Evolutionary conservation across 2,329 filamentous ascomycete species (phyloP), one percentile per base, ranked within the genome.

Genomic region (Neonectria hederae): DNA sequence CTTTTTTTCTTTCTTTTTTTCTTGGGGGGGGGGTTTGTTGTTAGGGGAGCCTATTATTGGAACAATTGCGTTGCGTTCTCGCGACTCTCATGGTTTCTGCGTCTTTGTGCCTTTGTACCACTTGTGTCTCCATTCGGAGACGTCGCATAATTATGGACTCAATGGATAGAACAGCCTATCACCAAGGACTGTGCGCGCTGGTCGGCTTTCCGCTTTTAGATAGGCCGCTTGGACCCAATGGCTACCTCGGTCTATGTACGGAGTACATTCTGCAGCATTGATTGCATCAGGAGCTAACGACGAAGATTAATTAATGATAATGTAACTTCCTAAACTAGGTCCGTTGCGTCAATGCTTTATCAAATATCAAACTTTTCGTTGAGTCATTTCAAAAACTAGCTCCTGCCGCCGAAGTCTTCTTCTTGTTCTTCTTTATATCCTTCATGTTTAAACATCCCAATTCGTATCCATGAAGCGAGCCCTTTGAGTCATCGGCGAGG

Each of bases 401-500:
- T 9, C 38, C 17, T 43, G n/a, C 4, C 14, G 19, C 6, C 11
- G 21, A 22, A 5, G n/a, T 48, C 35, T 17, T n/a, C 19, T 19
- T n/a, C n/a, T 5, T 38, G 59, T 62, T 19, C n/a, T 11, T 10
- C 8, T 19, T 19, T 11, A 42, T 11, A 10, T 21, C 7, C 38
- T 21, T 42, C 59, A 56, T 43, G 14, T 55, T 55, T 19, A 11
- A 48, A 19, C 21, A 13, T 24, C 19, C 46, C 43, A 19, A 45
- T 42, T 45, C 22, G 24, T 32, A 14, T 48, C 19, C 2, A 38
- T 19, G 10, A 19, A 21, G n/a, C 9, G 40, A 17, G 26, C 4
- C 28, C 51, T 42, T 61, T 72, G 70, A 72, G 70, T 72, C 70
- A 72, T n/a, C 66, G 66, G 64, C 68, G 58, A 72, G 65, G 30